A percentile compares a stretch with the other conserved stretches of the same genome.
phyloP scores from a whole-genome alignment of 148 eudicot species.

The Rhododendron henanense region DNA sequence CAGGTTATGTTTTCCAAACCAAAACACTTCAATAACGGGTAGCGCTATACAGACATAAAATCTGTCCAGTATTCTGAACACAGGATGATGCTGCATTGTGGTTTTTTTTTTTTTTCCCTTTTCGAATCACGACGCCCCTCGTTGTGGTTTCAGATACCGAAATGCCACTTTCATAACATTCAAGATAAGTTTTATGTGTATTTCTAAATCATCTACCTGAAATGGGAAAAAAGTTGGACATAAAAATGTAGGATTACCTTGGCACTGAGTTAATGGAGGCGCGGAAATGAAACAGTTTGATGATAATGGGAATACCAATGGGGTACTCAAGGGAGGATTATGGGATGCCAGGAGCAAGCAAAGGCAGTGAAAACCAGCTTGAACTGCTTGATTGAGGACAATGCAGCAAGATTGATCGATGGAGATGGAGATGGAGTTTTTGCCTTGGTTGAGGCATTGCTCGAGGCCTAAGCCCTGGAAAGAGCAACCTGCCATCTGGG shows the following conservation, averaged over 20 bases:
- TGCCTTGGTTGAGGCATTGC: constrained; percentile 12
- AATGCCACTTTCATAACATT: background rate
- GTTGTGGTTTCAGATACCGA: background rate
- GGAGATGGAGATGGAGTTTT: background rate
- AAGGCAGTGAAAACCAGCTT: constrained; percentile 21
- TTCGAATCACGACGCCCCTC: background rate
- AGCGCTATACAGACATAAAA: background rate
- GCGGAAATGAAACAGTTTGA: constrained; percentile 18
- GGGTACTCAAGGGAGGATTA: constrained; percentile 1
- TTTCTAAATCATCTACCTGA: background rate
- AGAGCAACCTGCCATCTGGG: constrained; percentile 21
- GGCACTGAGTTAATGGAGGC: constrained; percentile 28
- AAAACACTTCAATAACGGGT: background rate
- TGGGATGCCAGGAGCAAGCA: constrained; percentile 12
- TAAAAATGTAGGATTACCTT: constrained; percentile 12
- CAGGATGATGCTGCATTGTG: background rate
- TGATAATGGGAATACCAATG: constrained; percentile 13
- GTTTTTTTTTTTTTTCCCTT: background rate
- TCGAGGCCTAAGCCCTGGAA: constrained; percentile 16
- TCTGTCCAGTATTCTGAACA: background rate
- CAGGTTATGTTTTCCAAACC: background rate
- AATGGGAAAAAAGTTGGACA: background rate
- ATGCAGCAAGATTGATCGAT: constrained; percentile 19
- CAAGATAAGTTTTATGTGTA: background rate
- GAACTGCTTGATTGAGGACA: constrained; percentile 22